A percentile compares a stretch with the other conserved stretches of the same genome.
Conservation (phyloP, 2,329 filamentous ascomycete species). For the Raffaelea ambrosiae region DNA sequence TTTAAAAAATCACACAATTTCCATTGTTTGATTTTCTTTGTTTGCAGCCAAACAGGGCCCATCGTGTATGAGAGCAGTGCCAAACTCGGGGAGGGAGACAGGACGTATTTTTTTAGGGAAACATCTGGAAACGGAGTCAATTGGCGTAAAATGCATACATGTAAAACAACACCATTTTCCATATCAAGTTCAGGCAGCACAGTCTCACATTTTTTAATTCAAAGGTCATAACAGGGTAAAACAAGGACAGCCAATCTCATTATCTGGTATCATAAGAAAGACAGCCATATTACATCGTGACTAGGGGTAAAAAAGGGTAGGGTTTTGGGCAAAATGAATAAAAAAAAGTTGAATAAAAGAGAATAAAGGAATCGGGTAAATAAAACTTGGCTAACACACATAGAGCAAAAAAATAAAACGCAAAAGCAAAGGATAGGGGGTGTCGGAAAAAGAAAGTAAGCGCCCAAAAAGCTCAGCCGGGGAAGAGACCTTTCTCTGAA, state of each 20-base stretch:
- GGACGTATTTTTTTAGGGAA: too few species aligned
- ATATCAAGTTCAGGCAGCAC: too few species aligned
- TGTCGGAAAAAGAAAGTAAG: constrained; percentile 10
- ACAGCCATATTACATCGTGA: constrained; percentile 40
- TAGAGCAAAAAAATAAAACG: constrained; percentile 2
- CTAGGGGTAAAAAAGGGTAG: constrained; percentile 22
- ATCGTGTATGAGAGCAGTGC: too few species aligned
- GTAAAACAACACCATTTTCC: too few species aligned
- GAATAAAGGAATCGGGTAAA: background rate
- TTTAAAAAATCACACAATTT: too few species aligned
- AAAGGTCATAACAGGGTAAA: background rate
- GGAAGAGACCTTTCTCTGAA: too few species aligned
- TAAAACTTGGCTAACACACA: constrained; percentile 4
- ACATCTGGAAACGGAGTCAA: too few species aligned
- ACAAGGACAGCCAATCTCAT: constrained; percentile 26
- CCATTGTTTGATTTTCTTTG: too few species aligned
- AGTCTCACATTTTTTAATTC: too few species aligned
- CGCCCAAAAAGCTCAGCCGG: background rate
- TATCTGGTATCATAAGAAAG: constrained; percentile 41
- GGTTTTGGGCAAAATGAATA: constrained; percentile 21
- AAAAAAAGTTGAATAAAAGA: constrained; percentile 8
- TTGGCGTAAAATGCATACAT: background rate
- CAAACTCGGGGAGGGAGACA: too few species aligned
- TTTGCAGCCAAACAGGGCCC: too few species aligned
- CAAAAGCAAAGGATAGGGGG: background rate